Evolutionary conservation across 352 stramenopile genomes (phyloP), one percentile per base, ranked within the genome.

Genomic region (Phytopythium litorale): DNA sequence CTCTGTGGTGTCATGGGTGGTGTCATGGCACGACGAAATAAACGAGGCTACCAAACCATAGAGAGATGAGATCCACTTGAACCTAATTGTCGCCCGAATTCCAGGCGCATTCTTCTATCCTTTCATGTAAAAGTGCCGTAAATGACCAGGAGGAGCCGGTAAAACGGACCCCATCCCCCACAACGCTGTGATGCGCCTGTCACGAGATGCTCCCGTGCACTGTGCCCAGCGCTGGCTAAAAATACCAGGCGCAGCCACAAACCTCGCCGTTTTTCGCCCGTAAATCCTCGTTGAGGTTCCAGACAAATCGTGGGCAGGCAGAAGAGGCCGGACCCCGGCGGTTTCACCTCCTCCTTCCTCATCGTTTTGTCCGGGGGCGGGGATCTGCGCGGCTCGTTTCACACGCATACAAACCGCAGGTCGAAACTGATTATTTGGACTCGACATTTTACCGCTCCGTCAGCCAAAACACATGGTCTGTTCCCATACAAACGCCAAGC

Each of bases 261-360:
- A 23, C 15, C 40, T 46, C 37, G 37, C 16, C 43, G 11, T 33
- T 33, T 32, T 23, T 21, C 12, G 12, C 46, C 46, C 2, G n/a
- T 35, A 33, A 35, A 53, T 53, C 46, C 21, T 35, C 7, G 46
- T 53, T 53, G 46, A 53, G 46, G 23, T 53, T 53, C 46, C 23
- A 53, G 46, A 53, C 18, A 37, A 35, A 37, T 53, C 46, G 12
- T 53, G 11, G 5, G 13, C n/a, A 3, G 23, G n/a, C 43, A 50
- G 43, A 51, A 51, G 45, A 23, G 18, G 37, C 37, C 13, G 18
- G 18, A 13, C 45, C 25, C 25, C 4, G 19, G 19, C 46, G 46
- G 46, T 53, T 53, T 53, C 46, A 35, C 32, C 25, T 40, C 25
- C 33, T 38, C 7, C 32, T 15, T 40, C 25, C 33, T 38, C 7